Evolutionary conservation across 208 protist species (phyloP).

Genomic region (Acanthamoeba divionensis): DNA sequence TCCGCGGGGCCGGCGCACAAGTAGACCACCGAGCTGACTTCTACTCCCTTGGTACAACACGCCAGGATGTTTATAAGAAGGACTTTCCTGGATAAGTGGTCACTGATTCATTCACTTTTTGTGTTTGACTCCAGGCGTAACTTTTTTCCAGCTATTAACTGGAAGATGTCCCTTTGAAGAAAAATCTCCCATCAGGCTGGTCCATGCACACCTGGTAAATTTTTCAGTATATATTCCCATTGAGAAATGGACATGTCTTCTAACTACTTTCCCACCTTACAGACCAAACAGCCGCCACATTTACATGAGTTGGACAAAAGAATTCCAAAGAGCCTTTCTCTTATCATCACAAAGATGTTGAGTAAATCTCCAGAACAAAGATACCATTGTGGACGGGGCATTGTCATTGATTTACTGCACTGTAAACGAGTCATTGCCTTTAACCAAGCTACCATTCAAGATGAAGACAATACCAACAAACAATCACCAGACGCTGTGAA

Average conservation of each 20-base stretch:
- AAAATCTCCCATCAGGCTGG: constrained; percentile 20
- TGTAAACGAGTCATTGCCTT: not conserved
- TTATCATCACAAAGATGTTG: not conserved
- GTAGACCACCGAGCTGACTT: constrained; percentile 32
- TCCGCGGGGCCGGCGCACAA: not conserved
- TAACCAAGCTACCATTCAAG: not conserved
- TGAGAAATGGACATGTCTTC: too few species aligned
- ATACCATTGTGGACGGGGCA: constrained; percentile 13
- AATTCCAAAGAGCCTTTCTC: constrained; percentile 13
- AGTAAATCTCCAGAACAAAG: constrained; percentile 1
- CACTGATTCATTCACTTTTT: too few species aligned
- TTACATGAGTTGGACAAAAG: not conserved
- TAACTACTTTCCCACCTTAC: too few species aligned
- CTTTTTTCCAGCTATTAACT: constrained; percentile 1
- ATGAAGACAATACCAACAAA: not conserved
- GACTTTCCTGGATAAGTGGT: too few species aligned
- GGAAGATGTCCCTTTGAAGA: constrained; percentile 5
- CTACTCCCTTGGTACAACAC: not conserved
- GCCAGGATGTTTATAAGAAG: too few species aligned
- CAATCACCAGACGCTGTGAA: not conserved
- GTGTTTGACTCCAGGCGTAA: not conserved
- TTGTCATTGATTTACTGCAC: not conserved
- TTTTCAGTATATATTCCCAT: too few species aligned
- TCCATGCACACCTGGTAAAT: constrained; percentile 42
- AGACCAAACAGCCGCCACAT: constrained; percentile 19